Conservation (phyloP, 345 rosid genomes). For the Aegle marmelos region DNA sequence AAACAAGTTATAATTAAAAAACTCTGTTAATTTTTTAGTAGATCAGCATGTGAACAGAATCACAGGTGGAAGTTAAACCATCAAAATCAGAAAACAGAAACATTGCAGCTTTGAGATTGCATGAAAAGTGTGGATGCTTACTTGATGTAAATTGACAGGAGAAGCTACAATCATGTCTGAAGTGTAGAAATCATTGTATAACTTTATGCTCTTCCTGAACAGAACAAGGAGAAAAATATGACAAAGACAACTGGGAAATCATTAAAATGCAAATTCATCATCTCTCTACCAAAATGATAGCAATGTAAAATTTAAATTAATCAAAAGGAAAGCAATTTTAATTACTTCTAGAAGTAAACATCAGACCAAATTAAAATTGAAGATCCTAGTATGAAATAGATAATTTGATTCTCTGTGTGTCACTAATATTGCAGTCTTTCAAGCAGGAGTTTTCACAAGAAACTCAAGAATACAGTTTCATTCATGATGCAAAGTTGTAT, state of each 20-base stretch:
- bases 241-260: neutral
- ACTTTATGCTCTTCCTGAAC: slow-evolving; percentile 72
- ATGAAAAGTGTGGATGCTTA: slow-evolving; percentile 33
- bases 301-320: neutral
- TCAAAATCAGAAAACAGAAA: neutral
- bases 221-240: slow-evolving; percentile 8
- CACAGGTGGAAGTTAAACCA: neutral
- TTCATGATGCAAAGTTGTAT: neutral
- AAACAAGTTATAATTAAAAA: neutral
- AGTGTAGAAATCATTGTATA: slow-evolving; percentile 80
- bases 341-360: neutral
- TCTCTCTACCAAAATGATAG: neutral
- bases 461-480: neutral
- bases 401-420: neutral
- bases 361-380: neutral
- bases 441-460: neutral
- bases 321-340: neutral
- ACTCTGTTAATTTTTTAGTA: neutral
- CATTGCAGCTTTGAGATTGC: neutral
- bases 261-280: neutral
- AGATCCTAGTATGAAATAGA: neutral
- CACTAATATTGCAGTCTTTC: neutral
- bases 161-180: slow-evolving; percentile 93
- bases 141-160: slow-evolving; percentile 62
- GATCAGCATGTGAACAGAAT: neutral